Conservation (phyloP, 768 basidiomycete genomes). For the Tephrocybe sp. region DNA sequence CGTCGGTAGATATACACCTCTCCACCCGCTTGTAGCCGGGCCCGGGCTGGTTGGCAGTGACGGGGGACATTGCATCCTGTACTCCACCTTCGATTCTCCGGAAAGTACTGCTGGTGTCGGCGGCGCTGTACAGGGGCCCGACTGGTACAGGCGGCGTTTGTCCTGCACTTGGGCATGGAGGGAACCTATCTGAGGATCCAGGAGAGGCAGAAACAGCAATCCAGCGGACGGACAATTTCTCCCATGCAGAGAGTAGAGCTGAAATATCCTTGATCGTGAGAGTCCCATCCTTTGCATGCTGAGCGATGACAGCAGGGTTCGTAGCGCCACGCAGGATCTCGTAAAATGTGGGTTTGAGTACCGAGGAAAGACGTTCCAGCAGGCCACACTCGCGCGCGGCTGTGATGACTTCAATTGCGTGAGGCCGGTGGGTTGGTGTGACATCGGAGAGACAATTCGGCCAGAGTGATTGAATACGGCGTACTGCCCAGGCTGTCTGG, state of each 20-base stretch:
- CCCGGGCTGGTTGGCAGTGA: no score
- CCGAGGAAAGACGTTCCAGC: no score
- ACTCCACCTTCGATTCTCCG: not conserved
- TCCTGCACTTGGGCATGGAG: not conserved
- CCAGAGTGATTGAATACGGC: slow-evolving; percentile 31
- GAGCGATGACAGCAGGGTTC: not conserved
- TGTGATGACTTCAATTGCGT: slow-evolving; percentile 28
- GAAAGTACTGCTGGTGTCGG: not conserved
- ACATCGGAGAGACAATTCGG: slow-evolving; percentile 23
- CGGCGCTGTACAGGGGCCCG: not conserved
- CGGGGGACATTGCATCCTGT: not conserved
- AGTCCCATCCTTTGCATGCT: not conserved
- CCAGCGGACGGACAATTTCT: slow-evolving; percentile 13
- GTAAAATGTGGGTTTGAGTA: slow-evolving; percentile 19
- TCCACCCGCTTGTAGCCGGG: not conserved
- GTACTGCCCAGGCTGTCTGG: slow-evolving; percentile 27
- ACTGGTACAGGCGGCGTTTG: not conserved
- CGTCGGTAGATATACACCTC: slow-evolving; percentile 4
- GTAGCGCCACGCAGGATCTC: not conserved
- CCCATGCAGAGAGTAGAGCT: slow-evolving; percentile 13
- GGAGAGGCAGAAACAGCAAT: not conserved
- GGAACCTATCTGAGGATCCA: not conserved
- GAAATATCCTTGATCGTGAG: slow-evolving; percentile 5
- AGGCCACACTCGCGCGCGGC: slow-evolving; percentile 29
- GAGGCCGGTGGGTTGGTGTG: slow-evolving; percentile 14